Conservation (phyloP, 2,329 filamentous ascomycete genomes). For the Penicillium sp. region DNA sequence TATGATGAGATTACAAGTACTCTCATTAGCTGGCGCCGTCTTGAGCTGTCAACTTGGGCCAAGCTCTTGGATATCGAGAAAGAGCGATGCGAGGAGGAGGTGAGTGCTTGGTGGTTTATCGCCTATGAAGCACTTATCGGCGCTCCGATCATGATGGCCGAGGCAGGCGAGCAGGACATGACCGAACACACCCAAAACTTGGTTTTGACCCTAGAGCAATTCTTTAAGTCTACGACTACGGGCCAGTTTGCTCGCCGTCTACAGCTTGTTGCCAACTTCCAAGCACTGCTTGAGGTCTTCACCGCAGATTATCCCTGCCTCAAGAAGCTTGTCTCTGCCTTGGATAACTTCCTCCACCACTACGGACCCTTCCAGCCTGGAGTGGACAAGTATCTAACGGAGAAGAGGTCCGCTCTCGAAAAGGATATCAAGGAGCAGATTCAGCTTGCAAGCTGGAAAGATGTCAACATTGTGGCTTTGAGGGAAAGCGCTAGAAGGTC, state of each 20-base stretch:
- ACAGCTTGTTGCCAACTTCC: constrained; percentile 60
- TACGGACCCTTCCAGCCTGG: constrained; percentile 68
- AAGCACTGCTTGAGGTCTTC: constrained; percentile 64
- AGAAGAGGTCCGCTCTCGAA: constrained; percentile 72
- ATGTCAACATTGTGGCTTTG: constrained; percentile 88
- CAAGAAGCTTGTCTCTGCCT: constrained; percentile 57
- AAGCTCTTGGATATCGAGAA: constrained; percentile 82
- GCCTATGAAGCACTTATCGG: constrained; percentile 87
- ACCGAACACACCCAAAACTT: constrained; percentile 64
- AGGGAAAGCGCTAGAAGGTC: constrained; percentile 86
- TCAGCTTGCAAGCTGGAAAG: constrained; percentile 93
- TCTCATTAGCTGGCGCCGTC: constrained; percentile 82
- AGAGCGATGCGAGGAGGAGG: constrained; percentile 70
- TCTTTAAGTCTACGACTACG: constrained; percentile 73
- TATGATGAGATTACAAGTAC: constrained; percentile 77
- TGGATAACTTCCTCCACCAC: constrained; percentile 74
- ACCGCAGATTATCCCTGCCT: constrained; percentile 58
- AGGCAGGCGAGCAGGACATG: constrained; percentile 59
- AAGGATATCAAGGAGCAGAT: constrained; percentile 93
- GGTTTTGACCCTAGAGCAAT: constrained; percentile 72
- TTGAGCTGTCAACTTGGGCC: constrained; percentile 91
- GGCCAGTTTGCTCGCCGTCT: constrained; percentile 78
- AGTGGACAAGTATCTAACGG: constrained; percentile 62
- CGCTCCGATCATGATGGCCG: constrained; percentile 65
- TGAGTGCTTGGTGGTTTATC: constrained; percentile 92